A percentile compares a stretch with the other conserved stretches of the same genome.
Evolutionary conservation across 176 grass and related monocot genomes (phyloP).

Genomic region (Pontederia paniculata): DNA sequence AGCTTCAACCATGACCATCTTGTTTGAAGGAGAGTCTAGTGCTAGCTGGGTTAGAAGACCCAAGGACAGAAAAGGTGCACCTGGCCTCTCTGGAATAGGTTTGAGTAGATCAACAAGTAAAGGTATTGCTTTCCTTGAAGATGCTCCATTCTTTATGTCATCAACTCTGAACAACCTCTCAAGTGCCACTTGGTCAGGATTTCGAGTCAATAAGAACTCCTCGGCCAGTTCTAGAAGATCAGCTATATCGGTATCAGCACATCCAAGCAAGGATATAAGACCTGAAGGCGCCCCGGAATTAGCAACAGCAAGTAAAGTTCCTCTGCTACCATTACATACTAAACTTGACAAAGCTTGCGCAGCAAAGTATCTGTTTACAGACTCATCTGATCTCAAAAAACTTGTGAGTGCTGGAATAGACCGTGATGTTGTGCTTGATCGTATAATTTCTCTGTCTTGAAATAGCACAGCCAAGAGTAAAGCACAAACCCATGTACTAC

Average conservation of each 20-base stretch:
- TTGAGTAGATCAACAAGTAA: slow-evolving; percentile 97
- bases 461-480: slow-evolving; percentile 87
- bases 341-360: slow-evolving; percentile 94
- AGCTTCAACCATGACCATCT: slow-evolving; percentile 91
- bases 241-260: slow-evolving; percentile 94
- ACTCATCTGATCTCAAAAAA: slow-evolving; percentile 91
- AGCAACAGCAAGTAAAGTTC: slow-evolving; percentile 88
- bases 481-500: slow-evolving; percentile 81
- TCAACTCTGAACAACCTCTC: slow-evolving; percentile 97
- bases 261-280: slow-evolving; percentile 95
- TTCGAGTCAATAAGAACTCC: slow-evolving; percentile 70
- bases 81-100: slow-evolving; percentile 97
- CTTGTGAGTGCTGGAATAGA: slow-evolving; percentile 91
- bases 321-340: slow-evolving; percentile 90
- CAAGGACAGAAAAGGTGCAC: slow-evolving; percentile 92
- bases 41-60: slow-evolving; percentile 83
- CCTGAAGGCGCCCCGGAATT: slow-evolving; percentile 81
- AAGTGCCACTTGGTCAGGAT: slow-evolving; percentile 80
- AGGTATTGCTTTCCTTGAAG: slow-evolving; percentile 92
- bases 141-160: slow-evolving; percentile 85
- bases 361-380: slow-evolving; percentile 89
- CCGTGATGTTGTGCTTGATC: slow-evolving; percentile 55
- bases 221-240: slow-evolving; percentile 94
- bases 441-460: slow-evolving; percentile 88
- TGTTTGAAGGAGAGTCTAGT: slow-evolving; percentile 75